These are phyloP conservation scores for Takashimella tepidaria DNA, from an alignment of 1,284 basidiomycete species.

Conservation along the genomic window DNA sequence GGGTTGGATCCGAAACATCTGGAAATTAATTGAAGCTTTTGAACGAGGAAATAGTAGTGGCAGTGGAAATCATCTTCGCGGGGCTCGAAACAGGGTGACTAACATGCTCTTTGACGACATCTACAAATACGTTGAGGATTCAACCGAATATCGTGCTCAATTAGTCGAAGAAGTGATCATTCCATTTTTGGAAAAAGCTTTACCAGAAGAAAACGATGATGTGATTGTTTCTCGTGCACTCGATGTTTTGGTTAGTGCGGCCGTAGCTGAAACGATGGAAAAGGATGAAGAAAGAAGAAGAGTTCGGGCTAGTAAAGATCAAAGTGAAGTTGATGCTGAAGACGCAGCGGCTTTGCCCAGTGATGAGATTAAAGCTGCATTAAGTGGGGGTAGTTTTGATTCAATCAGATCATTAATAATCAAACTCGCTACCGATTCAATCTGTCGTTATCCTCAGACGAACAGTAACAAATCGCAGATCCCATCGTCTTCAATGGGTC, in stretches of 20 bases:
- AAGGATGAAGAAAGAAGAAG: constrained; percentile 38
- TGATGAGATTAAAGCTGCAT: constrained; percentile 24
- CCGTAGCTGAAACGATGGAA: constrained; percentile 47
- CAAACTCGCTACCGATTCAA: constrained; percentile 35
- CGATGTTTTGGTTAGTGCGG: constrained; percentile 42
- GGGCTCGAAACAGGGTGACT: constrained; percentile 35
- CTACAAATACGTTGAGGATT: constrained; percentile 47
- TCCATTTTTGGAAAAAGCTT: constrained; percentile 47
- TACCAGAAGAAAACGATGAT: constrained; percentile 43
- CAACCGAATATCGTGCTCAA: constrained; percentile 41
- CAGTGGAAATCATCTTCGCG: no score
- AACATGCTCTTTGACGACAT: constrained; percentile 46
- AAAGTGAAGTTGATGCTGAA: constrained; percentile 31
- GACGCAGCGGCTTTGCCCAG: constrained; percentile 29
- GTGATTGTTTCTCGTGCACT: constrained; percentile 40
- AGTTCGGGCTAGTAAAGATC: constrained; percentile 15
- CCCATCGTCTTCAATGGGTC: not conserved
- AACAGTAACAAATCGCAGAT: constrained; percentile 13
- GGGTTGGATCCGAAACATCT: constrained; percentile 51
- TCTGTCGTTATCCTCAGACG: no score
- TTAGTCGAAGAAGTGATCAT: constrained; percentile 47
- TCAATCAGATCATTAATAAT: constrained; percentile 41
- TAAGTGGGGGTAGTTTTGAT: constrained; percentile 38
- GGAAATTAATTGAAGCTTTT: constrained; percentile 48
- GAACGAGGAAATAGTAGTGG: no score